Evolutionary conservation across 2,329 filamentous ascomycete genomes (phyloP).

Genomic region (Phyllosticta paracitricarpa): DNA sequence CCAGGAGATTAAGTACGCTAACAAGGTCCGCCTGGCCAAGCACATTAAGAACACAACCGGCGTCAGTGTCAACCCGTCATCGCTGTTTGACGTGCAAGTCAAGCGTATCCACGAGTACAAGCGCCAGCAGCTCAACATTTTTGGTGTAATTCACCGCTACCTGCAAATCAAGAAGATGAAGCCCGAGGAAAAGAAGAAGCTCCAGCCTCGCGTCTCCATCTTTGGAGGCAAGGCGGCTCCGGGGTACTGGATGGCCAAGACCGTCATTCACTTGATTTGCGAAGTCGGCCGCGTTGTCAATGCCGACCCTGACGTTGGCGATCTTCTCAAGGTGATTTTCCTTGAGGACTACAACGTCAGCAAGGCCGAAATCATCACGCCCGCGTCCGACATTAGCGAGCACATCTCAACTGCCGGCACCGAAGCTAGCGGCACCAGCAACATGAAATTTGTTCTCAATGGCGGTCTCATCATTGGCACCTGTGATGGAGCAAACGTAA

Average conservation of each 20-base stretch:
- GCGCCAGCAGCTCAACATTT: constrained; percentile 97
- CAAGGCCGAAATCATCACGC: constrained; percentile 94
- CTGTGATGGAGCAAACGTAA: constrained; percentile 92
- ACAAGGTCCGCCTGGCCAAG: constrained; percentile 86
- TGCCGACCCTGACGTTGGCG: constrained; percentile 82
- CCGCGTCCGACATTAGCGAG: constrained; percentile 92
- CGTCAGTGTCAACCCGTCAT: constrained; percentile 72
- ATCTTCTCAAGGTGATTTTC: constrained; percentile 94
- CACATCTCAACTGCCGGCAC: constrained; percentile 98
- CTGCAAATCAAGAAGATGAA: constrained; percentile 78
- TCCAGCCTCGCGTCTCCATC: constrained; percentile 80
- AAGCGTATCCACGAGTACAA: constrained; percentile 99
- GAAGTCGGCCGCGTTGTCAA: constrained; percentile 84
- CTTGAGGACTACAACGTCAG: constrained; percentile 98
- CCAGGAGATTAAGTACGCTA: constrained; percentile 91
- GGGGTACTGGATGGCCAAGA: constrained; percentile 99
- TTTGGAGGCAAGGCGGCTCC: constrained; percentile 97
- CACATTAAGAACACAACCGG: constrained; percentile 78
- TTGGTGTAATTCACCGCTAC: constrained; percentile 93
- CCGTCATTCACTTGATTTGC: constrained; percentile 94
- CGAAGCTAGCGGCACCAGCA: constrained; percentile 78
- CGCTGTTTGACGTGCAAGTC: constrained; percentile 94
- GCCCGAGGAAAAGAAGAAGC: constrained; percentile 75
- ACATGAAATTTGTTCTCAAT: constrained; percentile 99
- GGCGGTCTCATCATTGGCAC: constrained; percentile 96